A percentile compares a stretch with the other conserved stretches of the same genome.
Evolutionary conservation across 2,329 filamentous ascomycete species (phyloP).

Genomic region (Phaeosphaeriaceae sp.): DNA sequence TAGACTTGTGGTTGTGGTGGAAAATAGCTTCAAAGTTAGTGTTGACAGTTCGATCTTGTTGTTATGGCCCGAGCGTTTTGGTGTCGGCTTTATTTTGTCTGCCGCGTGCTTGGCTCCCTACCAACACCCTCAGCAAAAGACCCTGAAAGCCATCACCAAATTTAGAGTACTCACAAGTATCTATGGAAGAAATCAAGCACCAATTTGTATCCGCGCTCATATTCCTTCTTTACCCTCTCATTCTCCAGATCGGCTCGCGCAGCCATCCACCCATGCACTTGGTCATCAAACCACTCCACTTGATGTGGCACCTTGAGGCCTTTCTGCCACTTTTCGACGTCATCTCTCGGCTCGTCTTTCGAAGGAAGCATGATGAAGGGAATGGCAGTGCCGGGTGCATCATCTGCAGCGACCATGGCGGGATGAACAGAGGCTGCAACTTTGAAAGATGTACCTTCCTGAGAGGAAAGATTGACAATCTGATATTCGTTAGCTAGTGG

Average conservation of each 20-base stretch:
- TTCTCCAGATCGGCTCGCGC: constrained; percentile 55
- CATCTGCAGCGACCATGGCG: constrained; percentile 65
- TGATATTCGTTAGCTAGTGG: constrained; percentile 35
- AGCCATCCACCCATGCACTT: constrained; percentile 56
- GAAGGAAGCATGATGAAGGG: constrained; percentile 64
- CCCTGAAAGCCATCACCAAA: background rate
- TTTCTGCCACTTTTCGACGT: constrained; percentile 57
- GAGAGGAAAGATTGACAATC: constrained; percentile 62
- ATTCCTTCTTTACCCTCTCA: constrained; percentile 56
- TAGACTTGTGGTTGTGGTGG: no score
- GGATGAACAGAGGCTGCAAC: constrained; percentile 63
- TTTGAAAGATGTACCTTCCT: constrained; percentile 62
- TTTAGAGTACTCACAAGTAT: constrained; percentile 53
- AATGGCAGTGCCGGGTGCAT: constrained; percentile 62
- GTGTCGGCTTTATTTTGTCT: no score
- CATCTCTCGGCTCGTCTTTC: constrained; percentile 62
- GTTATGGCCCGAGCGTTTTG: no score
- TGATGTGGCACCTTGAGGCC: constrained; percentile 55
- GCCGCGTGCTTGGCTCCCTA: no score
- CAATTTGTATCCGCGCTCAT: constrained; percentile 57
- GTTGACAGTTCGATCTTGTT: no score
- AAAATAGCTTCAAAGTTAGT: no score
- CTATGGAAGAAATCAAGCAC: constrained; percentile 60
- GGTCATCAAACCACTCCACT: constrained; percentile 57
- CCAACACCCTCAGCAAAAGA: background rate